Evolutionary conservation across 139 green algal species (phyloP), one percentile per base, ranked within the genome.

Genomic region (Desmodesmus armatus): DNA sequence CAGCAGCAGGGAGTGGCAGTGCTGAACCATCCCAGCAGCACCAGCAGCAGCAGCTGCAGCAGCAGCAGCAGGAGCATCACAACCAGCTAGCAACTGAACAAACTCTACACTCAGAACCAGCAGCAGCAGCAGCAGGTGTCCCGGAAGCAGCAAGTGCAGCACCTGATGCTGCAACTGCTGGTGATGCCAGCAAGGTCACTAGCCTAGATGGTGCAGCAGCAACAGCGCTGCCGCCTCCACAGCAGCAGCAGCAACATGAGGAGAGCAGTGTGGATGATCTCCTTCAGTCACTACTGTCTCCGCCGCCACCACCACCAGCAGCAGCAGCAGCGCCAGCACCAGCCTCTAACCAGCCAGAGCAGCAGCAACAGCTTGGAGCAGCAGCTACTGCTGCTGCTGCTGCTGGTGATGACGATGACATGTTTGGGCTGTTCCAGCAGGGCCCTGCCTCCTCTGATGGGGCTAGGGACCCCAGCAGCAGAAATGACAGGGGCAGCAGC

Each of bases 371-470:
- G 69, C 69, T 35, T 43, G 29, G 31, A 40, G 29, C 63, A 72
- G 31, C n/a, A 43, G 69, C 63, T 40, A 31, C 63, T 19, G 63
- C 63, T 40, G 63, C 7, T 72, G 63, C 29, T 41, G n/a, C 11
- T 72, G 31, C 3, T 72, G 21, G 13, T 33, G 37, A 35, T 5
- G 69, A 77, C 29, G 69, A 77, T 53, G 69, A 77, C 4, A 35
- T 77, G 69, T 77, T 77, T 77, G 37, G 69, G 37, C 37, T 77
- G 69, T 77, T 77, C 37, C 69, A 77, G 69, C 60, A 33, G 60
- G 60, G 25, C 11, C 13, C 9, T 55, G 47, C 47, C 47, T 13
- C 13, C 47, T 13, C 13, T 55, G 47, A 21, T 55, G 47, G 47
- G 13, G 7, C 13, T 7, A 55, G 7, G 47, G 27, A 33, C 17